These are phyloP conservation scores for Collariella sp. DNA, from an alignment of 495 filamentous ascomycete genomes.

Conservation along the genomic window DNA sequence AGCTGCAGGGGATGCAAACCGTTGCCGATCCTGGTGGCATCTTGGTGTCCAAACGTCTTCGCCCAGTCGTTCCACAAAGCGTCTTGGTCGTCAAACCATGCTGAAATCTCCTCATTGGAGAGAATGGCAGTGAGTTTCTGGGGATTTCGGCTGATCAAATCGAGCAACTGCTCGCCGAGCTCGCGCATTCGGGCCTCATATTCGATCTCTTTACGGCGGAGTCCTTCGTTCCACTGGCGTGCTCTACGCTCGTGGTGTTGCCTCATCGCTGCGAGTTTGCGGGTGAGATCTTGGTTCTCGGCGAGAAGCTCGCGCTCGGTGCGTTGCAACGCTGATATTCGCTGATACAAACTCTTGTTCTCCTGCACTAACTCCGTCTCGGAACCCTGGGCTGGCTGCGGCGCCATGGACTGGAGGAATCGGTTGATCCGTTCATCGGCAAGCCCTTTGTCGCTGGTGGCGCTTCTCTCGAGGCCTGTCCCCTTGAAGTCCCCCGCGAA, in stretches of 20 bases:
- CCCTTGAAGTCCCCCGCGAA: background rate
- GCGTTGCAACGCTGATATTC: constrained; percentile 11
- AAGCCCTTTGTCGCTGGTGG: background rate
- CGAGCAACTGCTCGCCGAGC: constrained; percentile 3
- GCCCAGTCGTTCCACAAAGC: constrained; percentile 2
- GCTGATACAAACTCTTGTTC: constrained; percentile 13
- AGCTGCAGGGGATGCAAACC: constrained; percentile 11
- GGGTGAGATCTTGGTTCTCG: constrained; percentile 12
- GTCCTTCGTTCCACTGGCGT: background rate
- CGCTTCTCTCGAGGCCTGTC: background rate
- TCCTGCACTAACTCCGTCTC: constrained; percentile 7
- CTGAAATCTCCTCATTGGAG: background rate
- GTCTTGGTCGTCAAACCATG: constrained; percentile 9
- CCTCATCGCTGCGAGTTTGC: background rate
- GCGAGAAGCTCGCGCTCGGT: constrained; percentile 12
- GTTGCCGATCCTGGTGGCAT: background rate
- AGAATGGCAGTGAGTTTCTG: background rate
- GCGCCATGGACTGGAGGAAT: constrained; percentile 1
- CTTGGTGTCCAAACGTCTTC: background rate
- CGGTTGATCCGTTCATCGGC: constrained; percentile 2
- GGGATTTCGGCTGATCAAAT: background rate
- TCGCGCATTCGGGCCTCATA: constrained; percentile 10
- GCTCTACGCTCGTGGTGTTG: constrained; percentile 5
- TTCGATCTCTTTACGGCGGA: constrained; percentile 2
- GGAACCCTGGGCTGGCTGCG: background rate